Conservation (phyloP, 805 yeast genomes). For the Candida nonsorbophila region DNA sequence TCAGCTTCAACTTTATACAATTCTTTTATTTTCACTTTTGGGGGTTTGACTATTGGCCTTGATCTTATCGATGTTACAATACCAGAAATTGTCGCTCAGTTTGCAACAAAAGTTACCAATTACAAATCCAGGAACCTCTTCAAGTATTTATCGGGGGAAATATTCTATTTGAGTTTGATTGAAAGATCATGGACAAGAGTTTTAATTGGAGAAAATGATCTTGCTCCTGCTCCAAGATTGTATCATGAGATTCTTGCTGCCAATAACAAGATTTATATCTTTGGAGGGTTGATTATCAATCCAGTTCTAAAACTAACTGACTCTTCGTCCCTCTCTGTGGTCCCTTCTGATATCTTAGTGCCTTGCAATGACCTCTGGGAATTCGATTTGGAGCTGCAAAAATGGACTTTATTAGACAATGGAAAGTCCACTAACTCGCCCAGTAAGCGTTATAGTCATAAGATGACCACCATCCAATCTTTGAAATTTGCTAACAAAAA, state of each 20-base stretch:
- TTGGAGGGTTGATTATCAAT: slow-evolving; percentile 54
- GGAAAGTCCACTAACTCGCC: slow-evolving; percentile 19
- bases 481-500: slow-evolving; percentile 30
- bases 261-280: slow-evolving; percentile 48
- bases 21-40: slow-evolving; percentile 58
- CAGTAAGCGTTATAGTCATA: slow-evolving; percentile 48
- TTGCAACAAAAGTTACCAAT: slow-evolving; percentile 25
- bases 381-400: slow-evolving; percentile 45
- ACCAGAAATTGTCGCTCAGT: slow-evolving; percentile 31
- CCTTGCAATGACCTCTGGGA: slow-evolving; percentile 69
- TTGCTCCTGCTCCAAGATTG: slow-evolving; percentile 43
- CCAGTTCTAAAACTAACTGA: slow-evolving; percentile 5
- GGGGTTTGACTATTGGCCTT: slow-evolving; percentile 63
- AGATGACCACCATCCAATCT: slow-evolving; percentile 37
- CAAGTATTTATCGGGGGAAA: slow-evolving; percentile 54
- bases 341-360: slow-evolving; percentile 21
- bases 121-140: slow-evolving; percentile 18
- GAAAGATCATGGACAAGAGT: slow-evolving; percentile 54
- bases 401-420: slow-evolving; percentile 51
- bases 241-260: slow-evolving; percentile 54
- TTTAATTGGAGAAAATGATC: slow-evolving; percentile 14
- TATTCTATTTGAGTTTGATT: slow-evolving; percentile 55
- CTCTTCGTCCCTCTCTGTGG: not conserved
- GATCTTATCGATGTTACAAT: slow-evolving; percentile 38
- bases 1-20: slow-evolving; percentile 53